Conservation (phyloP, 2,329 filamentous ascomycete genomes). For the Metarhizium rileyi region DNA sequence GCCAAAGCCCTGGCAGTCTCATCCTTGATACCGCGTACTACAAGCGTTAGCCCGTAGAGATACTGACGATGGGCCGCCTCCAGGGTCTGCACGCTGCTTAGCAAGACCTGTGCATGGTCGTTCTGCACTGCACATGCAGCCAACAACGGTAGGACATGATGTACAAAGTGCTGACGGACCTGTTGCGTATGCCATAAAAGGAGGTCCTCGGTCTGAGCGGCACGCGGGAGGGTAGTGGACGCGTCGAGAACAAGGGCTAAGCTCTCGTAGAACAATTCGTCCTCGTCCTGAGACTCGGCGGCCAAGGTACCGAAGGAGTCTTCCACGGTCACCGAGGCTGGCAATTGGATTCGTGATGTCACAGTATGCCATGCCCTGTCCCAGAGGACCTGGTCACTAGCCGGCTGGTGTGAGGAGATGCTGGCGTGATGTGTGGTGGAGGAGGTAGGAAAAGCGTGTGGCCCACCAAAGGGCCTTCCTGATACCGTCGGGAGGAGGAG, state of each 20-base stretch:
- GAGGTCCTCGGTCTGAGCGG: slow-evolving; percentile 45
- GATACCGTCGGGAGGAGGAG: slow-evolving; percentile 28
- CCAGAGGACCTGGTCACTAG: slow-evolving; percentile 45
- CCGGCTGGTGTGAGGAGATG: slow-evolving; percentile 13
- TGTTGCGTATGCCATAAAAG: slow-evolving; percentile 52
- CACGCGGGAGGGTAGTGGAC: slow-evolving; percentile 33
- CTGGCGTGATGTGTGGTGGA: slow-evolving; percentile 8
- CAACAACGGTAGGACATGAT: slow-evolving; percentile 48
- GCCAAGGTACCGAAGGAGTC: slow-evolving; percentile 42
- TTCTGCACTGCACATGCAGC: slow-evolving; percentile 33
- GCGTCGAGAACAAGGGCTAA: slow-evolving; percentile 45
- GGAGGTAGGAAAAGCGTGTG: slow-evolving; percentile 14
- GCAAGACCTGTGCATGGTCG: slow-evolving; percentile 36
- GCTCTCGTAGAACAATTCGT: slow-evolving; percentile 39
- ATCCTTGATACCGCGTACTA: slow-evolving; percentile 37
- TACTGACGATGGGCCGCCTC: slow-evolving; percentile 51
- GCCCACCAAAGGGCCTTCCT: slow-evolving; percentile 38
- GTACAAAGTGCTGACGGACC: slow-evolving; percentile 49
- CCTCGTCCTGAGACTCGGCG: slow-evolving; percentile 32
- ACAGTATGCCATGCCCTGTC: slow-evolving; percentile 55
- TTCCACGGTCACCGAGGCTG: slow-evolving; percentile 43
- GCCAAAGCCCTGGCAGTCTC: slow-evolving; percentile 26
- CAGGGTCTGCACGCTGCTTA: slow-evolving; percentile 46
- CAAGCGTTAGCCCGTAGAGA: slow-evolving; percentile 41
- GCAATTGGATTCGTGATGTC: slow-evolving; percentile 46